A percentile compares a stretch with the other conserved stretches of the same genome.
Evolutionary conservation across 306 rosid species (phyloP).

Genomic region (Glycine tomentella): DNA sequence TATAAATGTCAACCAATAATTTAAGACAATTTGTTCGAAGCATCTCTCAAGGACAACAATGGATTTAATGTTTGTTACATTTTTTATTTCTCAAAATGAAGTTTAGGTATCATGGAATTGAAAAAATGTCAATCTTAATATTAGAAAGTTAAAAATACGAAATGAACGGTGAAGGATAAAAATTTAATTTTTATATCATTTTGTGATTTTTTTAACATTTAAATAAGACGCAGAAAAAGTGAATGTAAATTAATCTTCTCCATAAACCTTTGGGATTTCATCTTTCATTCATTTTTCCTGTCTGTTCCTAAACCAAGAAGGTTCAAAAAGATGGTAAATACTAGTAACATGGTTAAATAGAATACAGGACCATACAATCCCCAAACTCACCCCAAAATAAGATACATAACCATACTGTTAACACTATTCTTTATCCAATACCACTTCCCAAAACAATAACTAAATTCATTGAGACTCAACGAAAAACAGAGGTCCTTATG

Average conservation of each 20-base stretch:
- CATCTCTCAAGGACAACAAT: too few species aligned
- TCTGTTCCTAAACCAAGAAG: conserved; percentile 29
- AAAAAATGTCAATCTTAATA: neutral
- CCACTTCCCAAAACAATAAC: conserved; percentile 23
- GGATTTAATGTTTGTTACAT: too few species aligned
- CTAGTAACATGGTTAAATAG: conserved; percentile 14
- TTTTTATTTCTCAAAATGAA: neutral
- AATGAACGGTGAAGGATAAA: neutral
- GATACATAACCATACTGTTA: conserved; percentile 27
- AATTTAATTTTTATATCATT: neutral
- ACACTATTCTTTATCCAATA: conserved; percentile 30
- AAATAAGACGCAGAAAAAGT: neutral
- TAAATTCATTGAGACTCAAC: conserved; percentile 25
- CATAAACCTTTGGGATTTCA: conserved; percentile 13
- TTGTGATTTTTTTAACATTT: too few species aligned
- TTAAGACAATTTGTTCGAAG: too few species aligned
- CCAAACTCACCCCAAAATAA: neutral
- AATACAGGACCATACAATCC: conserved; percentile 34
- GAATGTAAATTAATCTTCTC: conserved; percentile 5
- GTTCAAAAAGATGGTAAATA: conserved; percentile 35
- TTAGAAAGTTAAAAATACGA: neutral
- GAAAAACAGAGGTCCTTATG: conserved; percentile 26
- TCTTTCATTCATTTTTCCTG: conserved; percentile 33
- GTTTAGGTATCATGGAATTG: neutral
- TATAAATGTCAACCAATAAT: too few species aligned